Evolutionary conservation across 2,329 filamentous ascomycete species (phyloP), one percentile per base, ranked within the genome.

Genomic region (Verticillium tricorpus): DNA sequence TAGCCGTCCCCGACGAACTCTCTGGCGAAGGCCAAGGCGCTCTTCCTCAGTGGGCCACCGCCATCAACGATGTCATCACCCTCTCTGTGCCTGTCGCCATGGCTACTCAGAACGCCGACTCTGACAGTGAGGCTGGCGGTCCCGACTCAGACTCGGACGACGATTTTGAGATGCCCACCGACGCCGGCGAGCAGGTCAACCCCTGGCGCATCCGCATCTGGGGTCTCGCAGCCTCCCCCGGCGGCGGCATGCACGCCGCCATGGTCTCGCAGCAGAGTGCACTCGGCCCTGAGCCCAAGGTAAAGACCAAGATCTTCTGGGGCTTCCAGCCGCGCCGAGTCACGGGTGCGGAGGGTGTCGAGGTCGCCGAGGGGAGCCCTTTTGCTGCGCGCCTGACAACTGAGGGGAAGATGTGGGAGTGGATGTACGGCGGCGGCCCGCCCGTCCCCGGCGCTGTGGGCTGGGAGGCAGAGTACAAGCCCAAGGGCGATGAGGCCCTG

Each of bases 341-440:
- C 1, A 63, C 65, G 9, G 55, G 52, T 1, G 40, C 8, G 45
- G 56, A 65, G 9, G 11, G n/a, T 11, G 52, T 28, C 52, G 25
- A 12, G 4, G 65, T 61, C 1, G 60, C 58, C 34, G 57, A 58
- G 5, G 61, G 66, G 6, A 61, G 62, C 0, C 34, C 35, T 17
- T 19, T 56, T 45, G 60, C 60, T 31, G 66, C 62, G 59, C 68
- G 65, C 2, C 70, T 83, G 22, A 82, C 81, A n/a, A 84, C 83
- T 2, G 85, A 87, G 69, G 84, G 78, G 0, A 73, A 74, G 40
- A 74, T 82, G 55, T 86, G 84, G 79, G 81, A 86, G 64, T 85
- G 81, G 78, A 83, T 86, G 80, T 86, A 87, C 66, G 83, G 82
- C 19, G 73, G 73, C n/a, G 82, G 81, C 0, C 73, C 76, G 0